Conservation (phyloP, 345 rosid species). For the Pugionium cornutum region DNA sequence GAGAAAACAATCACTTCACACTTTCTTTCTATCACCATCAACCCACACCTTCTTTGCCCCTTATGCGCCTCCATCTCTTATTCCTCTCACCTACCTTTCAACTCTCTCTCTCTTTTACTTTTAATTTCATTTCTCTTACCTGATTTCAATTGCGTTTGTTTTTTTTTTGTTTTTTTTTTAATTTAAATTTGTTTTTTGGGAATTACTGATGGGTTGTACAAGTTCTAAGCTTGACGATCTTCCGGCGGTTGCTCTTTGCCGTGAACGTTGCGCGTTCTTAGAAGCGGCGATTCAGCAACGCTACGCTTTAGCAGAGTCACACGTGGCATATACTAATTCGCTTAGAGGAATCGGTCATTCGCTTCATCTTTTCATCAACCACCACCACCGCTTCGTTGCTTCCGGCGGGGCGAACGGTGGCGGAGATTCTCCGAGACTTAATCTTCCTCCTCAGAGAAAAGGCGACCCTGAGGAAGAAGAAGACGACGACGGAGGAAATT, state of each 20-base stretch:
- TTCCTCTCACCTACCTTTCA: constrained; percentile 33
- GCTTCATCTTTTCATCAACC: constrained; percentile 51
- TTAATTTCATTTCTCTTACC: constrained; percentile 24
- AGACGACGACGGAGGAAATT: neutral
- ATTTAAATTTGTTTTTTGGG: neutral
- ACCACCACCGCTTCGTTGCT: constrained; percentile 40
- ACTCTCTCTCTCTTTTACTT: constrained; percentile 1
- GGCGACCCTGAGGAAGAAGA: constrained; percentile 35
- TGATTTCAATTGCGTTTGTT: constrained; percentile 28
- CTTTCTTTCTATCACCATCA: constrained; percentile 41
- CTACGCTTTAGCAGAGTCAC: constrained; percentile 71
- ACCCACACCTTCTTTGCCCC: constrained; percentile 40
- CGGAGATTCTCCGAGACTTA: constrained; percentile 47
- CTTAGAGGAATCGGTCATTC: constrained; percentile 55
- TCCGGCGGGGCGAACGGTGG: constrained; percentile 25
- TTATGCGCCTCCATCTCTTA: constrained; percentile 31
- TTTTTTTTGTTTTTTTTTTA: neutral
- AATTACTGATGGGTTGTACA: constrained; percentile 65
- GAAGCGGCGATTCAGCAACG: constrained; percentile 75
- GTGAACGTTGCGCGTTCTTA: constrained; percentile 67
- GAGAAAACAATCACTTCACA: constrained; percentile 42
- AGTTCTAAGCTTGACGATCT: constrained; percentile 89
- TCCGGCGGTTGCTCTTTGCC: constrained; percentile 91
- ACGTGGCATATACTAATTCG: constrained; percentile 59
- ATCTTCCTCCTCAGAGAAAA: constrained; percentile 56